These are phyloP conservation scores for Fragaria nilgerrensis DNA, from an alignment of 306 rosid genomes.

Conservation along the genomic window DNA sequence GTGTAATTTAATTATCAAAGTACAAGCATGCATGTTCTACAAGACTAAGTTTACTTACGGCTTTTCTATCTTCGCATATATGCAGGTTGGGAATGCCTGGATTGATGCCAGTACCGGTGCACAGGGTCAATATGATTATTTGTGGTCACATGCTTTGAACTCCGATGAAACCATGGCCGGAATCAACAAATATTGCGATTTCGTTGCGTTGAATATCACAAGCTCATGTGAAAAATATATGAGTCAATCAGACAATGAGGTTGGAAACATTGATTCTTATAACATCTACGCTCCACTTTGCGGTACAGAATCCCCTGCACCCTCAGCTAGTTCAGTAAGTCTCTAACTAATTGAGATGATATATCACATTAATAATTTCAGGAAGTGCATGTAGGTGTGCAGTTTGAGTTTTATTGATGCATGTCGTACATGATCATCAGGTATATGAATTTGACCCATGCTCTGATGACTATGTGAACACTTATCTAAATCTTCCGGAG, in stretches of 20 bases:
- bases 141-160: slow-evolving; percentile 52
- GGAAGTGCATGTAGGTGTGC: too few species aligned
- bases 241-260: slow-evolving; percentile 11
- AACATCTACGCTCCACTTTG: slow-evolving; percentile 50
- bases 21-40: not conserved
- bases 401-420: not conserved
- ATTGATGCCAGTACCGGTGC: slow-evolving; percentile 40
- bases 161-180: slow-evolving; percentile 46
- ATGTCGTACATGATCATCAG: slow-evolving; percentile 8
- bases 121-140: slow-evolving; percentile 44
- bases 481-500: slow-evolving; percentile 46
- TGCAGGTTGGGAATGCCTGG: slow-evolving; percentile 69
- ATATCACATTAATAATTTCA: too few species aligned
- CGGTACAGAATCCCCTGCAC: not conserved
- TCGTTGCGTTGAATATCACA: slow-evolving; percentile 13
- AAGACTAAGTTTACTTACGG: not conserved
- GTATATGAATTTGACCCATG: slow-evolving; percentile 46
- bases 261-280: slow-evolving; percentile 32
- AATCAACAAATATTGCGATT: slow-evolving; percentile 40
- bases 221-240: slow-evolving; percentile 34
- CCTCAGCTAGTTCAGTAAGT: slow-evolving; percentile 37
- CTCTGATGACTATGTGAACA: slow-evolving; percentile 28
- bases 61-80: not conserved
- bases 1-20: not conserved
- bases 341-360: not conserved